These are phyloP conservation scores for Herpetomonas samuelpessoai DNA, from an alignment of 208 protist genomes.

Conservation along the genomic window DNA sequence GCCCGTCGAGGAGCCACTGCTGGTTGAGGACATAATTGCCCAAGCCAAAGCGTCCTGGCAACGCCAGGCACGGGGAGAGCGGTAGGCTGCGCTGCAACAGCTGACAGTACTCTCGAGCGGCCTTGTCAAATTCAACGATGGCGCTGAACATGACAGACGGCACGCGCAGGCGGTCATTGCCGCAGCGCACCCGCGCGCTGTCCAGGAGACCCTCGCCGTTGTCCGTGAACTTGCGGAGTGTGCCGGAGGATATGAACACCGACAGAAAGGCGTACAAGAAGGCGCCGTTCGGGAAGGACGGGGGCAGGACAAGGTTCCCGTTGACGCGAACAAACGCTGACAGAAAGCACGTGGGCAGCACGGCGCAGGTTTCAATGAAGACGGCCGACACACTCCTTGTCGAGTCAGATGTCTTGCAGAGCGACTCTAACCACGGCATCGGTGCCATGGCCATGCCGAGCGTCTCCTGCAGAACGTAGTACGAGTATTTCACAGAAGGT, in stretches of 20 bases:
- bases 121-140: slow-evolving; percentile 18
- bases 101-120: background rate
- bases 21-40: background rate
- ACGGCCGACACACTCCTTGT: slow-evolving; percentile 38
- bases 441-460: slow-evolving; percentile 44
- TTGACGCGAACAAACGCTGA: slow-evolving; percentile 52
- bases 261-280: slow-evolving; percentile 49
- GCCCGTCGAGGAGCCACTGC: background rate
- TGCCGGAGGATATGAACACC: slow-evolving; percentile 37
- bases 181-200: slow-evolving; percentile 21
- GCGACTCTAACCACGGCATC: slow-evolving; percentile 58
- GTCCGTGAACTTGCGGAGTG: slow-evolving; percentile 33
- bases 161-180: slow-evolving; percentile 3
- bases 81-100: slow-evolving; percentile 8
- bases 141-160: slow-evolving; percentile 10
- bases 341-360: slow-evolving; percentile 55
- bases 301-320: slow-evolving; percentile 36
- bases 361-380: slow-evolving; percentile 55
- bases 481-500: slow-evolving; percentile 59
- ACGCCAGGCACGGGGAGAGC: background rate
- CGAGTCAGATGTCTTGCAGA: slow-evolving; percentile 24
- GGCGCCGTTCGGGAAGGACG: slow-evolving; percentile 16
- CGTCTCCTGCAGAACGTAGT: slow-evolving; percentile 72
- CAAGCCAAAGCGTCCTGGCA: background rate
- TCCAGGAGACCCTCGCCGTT: slow-evolving; percentile 17